Conservation (phyloP, 257 asterid genomes). For the Solanum infundibuliforme region DNA sequence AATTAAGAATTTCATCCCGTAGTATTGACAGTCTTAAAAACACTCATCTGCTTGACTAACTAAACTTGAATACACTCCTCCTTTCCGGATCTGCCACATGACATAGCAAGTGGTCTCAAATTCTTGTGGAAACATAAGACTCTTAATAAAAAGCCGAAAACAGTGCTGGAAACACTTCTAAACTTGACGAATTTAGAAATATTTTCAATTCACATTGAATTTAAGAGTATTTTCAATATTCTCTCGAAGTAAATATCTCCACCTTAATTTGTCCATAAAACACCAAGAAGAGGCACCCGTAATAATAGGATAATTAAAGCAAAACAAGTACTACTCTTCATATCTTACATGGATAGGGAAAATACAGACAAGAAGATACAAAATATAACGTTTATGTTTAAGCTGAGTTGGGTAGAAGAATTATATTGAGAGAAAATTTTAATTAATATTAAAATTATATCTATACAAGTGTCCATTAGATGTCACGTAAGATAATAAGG, state of each 20-base stretch:
- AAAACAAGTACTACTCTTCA: not conserved
- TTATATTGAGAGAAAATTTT: too few species aligned
- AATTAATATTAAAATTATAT: too few species aligned
- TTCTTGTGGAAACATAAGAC: accelerated
- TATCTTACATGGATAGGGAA: not conserved
- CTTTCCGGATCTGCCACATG: not conserved
- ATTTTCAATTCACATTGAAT: too few species aligned
- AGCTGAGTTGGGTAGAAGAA: not conserved
- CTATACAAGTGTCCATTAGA: not conserved
- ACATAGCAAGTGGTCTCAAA: not conserved
- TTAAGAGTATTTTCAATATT: too few species aligned
- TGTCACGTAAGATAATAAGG: not conserved
- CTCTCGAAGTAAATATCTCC: too few species aligned
- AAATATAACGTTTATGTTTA: not conserved
- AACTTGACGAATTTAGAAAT: not conserved
- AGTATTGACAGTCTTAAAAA: too few species aligned
- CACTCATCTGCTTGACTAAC: too few species aligned
- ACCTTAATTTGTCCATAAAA: not conserved
- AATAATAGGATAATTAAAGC: not conserved
- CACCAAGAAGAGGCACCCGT: not conserved
- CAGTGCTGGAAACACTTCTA: too few species aligned
- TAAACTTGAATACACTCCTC: too few species aligned
- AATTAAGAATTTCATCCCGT: too few species aligned
- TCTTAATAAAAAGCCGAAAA: too few species aligned
- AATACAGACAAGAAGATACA: not conserved